phyloP scores from a whole-genome alignment of 2,329 filamentous ascomycete species.

The Arachnopeziza araneosa region DNA sequence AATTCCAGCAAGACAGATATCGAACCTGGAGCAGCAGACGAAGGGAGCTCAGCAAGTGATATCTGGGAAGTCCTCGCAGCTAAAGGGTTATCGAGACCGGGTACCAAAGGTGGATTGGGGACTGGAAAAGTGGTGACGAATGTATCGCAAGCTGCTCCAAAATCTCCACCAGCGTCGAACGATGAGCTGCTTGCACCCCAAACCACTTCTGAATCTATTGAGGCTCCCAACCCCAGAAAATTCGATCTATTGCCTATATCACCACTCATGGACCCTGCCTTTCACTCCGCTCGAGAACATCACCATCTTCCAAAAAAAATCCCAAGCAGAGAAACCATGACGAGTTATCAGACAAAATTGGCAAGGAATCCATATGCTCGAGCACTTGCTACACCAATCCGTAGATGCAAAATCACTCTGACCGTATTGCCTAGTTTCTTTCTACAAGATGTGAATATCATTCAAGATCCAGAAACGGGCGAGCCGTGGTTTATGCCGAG shows the following conservation, averaged over 20 bases:
- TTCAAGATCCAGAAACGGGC: slow-evolving; percentile 48
- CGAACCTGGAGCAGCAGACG: not conserved
- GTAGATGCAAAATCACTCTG: slow-evolving; percentile 47
- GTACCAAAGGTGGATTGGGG: not conserved
- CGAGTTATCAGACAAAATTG: slow-evolving; percentile 50
- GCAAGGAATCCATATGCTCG: slow-evolving; percentile 59
- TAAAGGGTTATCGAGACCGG: not conserved
- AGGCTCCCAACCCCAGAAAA: not conserved
- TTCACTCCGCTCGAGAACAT: slow-evolving; percentile 32
- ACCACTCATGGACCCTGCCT: slow-evolving; percentile 41
- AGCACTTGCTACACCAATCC: slow-evolving; percentile 55
- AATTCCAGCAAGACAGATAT: not conserved
- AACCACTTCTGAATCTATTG: not conserved
- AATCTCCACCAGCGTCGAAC: too few species aligned
- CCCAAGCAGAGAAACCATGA: slow-evolving; percentile 32
- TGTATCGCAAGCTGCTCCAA: too few species aligned
- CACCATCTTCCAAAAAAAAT: slow-evolving; percentile 23
- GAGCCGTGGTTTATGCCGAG: slow-evolving; percentile 53
- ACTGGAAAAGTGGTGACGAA: not conserved
- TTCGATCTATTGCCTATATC: slow-evolving; percentile 37
- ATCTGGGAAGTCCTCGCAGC: not conserved
- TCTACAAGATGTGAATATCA: slow-evolving; percentile 54
- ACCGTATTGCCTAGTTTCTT: slow-evolving; percentile 53
- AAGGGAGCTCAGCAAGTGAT: not conserved
- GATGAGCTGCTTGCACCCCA: not conserved